These are phyloP conservation scores for Parathielavia appendiculata DNA, from an alignment of 495 filamentous ascomycete species.

Conservation along the genomic window DNA sequence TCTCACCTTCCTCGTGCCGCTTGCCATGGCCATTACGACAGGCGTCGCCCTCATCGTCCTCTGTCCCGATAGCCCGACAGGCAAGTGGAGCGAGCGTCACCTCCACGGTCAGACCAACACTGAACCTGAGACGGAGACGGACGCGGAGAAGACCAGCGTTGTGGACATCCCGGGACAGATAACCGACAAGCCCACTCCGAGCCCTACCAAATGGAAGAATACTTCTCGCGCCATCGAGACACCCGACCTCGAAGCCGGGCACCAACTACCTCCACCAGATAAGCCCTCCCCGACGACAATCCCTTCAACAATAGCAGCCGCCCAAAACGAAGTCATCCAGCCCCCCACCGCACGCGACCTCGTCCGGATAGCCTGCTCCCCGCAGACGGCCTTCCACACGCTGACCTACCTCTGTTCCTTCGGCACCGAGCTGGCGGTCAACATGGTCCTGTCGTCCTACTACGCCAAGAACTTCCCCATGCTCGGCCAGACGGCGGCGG, in stretches of 20 bases:
- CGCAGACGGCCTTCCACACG: slow-evolving; percentile 62
- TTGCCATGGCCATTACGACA: slow-evolving; percentile 65
- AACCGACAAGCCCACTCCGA: slow-evolving; percentile 37
- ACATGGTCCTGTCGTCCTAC: slow-evolving; percentile 74
- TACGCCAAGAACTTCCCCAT: slow-evolving; percentile 70
- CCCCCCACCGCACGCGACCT: slow-evolving; percentile 60
- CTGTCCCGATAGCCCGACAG: slow-evolving; percentile 80
- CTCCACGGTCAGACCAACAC: background rate
- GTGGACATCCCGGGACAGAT: slow-evolving; percentile 53
- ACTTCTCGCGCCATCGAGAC: background rate
- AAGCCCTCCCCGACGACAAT: background rate
- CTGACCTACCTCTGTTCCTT: slow-evolving; percentile 78
- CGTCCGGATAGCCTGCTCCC: slow-evolving; percentile 43
- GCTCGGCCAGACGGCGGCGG: slow-evolving; percentile 68
- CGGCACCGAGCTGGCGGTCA: slow-evolving; percentile 79
- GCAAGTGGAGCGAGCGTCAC: slow-evolving; percentile 51
- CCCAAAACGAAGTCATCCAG: slow-evolving; percentile 58
- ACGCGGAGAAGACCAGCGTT: slow-evolving; percentile 27
- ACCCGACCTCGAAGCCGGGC: background rate
- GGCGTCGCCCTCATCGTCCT: slow-evolving; percentile 64
- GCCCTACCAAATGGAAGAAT: slow-evolving; percentile 9
- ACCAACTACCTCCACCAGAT: background rate
- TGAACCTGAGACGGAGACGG: slow-evolving; percentile 8
- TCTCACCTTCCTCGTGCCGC: slow-evolving; percentile 76
- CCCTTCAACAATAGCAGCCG: slow-evolving; percentile 23